Percentiles rank a stretch among this genome's conserved stretches.
phyloP scores from a whole-genome alignment of 148 eudicot species.

The Spergularia marina region DNA sequence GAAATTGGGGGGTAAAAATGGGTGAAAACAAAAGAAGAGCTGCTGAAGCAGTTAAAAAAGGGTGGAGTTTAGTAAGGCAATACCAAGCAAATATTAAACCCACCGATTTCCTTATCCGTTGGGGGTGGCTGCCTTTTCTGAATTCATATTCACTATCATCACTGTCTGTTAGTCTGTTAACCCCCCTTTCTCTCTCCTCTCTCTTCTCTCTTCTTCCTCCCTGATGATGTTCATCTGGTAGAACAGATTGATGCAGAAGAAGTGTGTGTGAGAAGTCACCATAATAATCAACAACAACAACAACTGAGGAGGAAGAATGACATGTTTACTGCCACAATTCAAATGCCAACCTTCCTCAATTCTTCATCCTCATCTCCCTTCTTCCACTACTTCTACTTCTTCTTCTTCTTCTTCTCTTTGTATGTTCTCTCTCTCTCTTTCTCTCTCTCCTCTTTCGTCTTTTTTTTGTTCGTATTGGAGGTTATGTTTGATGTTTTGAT shows the following conservation, averaged over 20 bases:
- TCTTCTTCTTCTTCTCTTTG: conserved; percentile 32
- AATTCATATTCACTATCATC: neutral
- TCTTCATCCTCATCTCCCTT: conserved; percentile 26
- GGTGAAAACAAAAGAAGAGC: neutral
- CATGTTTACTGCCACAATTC: conserved; percentile 55
- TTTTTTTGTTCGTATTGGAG: neutral
- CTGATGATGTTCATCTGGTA: neutral
- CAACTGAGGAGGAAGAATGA: conserved; percentile 29
- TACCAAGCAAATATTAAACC: conserved; percentile 10
- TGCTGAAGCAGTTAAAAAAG: neutral
- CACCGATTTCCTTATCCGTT: conserved; percentile 18
- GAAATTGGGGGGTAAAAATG: no score
- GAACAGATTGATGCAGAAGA: neutral
- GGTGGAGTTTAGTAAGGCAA: neutral
- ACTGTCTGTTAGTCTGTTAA: no score
- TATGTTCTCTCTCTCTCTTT: conserved; percentile 22
- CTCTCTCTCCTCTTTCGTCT: neutral
- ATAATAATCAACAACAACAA: neutral
- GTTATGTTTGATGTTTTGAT: neutral
- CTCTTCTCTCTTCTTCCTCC: neutral
- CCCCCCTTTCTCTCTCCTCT: neutral
- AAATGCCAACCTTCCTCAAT: conserved; percentile 47
- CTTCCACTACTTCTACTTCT: conserved; percentile 21
- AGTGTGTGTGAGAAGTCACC: neutral
- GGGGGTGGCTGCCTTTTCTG: neutral